Evolutionary conservation across 208 protist genomes (phyloP), one percentile per base, ranked within the genome.

Genomic region (Trypanosoma lewisi): DNA sequence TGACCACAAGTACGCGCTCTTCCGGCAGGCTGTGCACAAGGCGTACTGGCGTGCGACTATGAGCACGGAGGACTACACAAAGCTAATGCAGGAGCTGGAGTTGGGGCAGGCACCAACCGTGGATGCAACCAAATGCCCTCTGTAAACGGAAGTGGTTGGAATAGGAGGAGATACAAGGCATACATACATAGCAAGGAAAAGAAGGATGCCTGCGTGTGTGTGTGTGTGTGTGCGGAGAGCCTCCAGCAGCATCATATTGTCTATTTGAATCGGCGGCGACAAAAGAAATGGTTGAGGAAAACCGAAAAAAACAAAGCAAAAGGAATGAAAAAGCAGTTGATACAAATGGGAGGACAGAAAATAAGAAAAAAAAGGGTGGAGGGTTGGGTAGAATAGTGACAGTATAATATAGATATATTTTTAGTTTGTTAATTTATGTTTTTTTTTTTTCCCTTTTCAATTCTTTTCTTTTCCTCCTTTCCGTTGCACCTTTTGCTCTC

Each of bases 1-100:
- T 21, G 87, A 93, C 61, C 63, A 86, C 63, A 70, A 89, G 55
- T 93, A 93, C 67, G 77, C 81, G 4, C 53, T 78, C 7, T 59
- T 93, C 8, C 75, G 83, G 28, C 80, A 79, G 68, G 42, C 28
- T 9, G 65, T 93, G 19, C 87, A 93, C 73, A 86, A 75, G 67
- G 75, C 80, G 16, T 93, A 93, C 53, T 93, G 87, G 83, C 71
- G 76, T 14, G 72, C 72, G 21, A 90, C 87, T 16, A 88, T 93
- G 87, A 67, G 33, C 11, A 45, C 54, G 30, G 83, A 88, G 44
- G 87, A 93, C 36, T 93, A 82, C 52, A 54, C 58, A 4, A 59
- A 39, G 41, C 63, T 86, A 21, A 88, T 90, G 47, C 50, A 65
- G n/a, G 80, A 83, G 36, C 63, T 93, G 9, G 76, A 80, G 56